Conservation (phyloP, 345 rosid genomes). For the Microcos paniculata region DNA sequence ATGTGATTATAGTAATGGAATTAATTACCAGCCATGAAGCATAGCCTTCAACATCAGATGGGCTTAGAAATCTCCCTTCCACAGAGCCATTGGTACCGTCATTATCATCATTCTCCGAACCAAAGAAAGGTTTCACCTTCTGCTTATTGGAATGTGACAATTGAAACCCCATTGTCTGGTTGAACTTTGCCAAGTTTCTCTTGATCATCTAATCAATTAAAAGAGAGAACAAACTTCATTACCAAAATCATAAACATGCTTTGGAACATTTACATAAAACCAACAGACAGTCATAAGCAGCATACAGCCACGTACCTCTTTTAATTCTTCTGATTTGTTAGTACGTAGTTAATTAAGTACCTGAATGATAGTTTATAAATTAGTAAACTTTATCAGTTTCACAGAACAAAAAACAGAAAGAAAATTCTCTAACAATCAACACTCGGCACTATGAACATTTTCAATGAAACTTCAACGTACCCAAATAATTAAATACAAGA, state of each 20-base stretch:
- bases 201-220: neutral
- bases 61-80: slow-evolving; percentile 1
- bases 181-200: slow-evolving; percentile 26
- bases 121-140: slow-evolving; percentile 17
- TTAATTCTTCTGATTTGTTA: too few species aligned
- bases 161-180: slow-evolving; percentile 33
- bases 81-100: neutral
- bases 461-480: neutral
- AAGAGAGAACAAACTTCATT: neutral
- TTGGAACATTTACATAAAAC: neutral
- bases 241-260: neutral
- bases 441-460: too few species aligned
- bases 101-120: neutral
- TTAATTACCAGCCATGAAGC: slow-evolving; percentile 42
- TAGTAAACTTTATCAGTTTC: too few species aligned
- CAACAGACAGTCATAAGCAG: too few species aligned
- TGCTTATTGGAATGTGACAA: slow-evolving; percentile 22
- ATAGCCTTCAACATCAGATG: slow-evolving; percentile 18
- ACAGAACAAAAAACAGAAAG: too few species aligned
- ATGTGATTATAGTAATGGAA: neutral
- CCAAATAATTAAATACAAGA: neutral
- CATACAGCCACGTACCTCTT: too few species aligned
- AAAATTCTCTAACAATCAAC: too few species aligned
- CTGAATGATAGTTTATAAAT: too few species aligned
- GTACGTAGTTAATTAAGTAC: too few species aligned